Evolutionary conservation across 148 eudicot genomes (phyloP).

Genomic region (Rhododendron griersonianum): DNA sequence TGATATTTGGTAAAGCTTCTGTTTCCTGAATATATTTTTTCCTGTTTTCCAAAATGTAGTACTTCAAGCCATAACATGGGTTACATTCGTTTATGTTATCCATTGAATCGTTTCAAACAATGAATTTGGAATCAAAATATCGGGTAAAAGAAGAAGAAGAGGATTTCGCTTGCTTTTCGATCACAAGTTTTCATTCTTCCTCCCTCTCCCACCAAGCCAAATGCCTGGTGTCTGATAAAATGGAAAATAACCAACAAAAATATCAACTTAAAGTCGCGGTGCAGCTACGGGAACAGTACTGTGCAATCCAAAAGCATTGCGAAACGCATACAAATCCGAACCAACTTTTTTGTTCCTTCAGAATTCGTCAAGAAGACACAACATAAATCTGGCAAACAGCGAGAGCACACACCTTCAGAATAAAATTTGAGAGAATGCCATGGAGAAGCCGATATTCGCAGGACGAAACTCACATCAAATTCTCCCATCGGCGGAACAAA

Average conservation of each 20-base stretch:
- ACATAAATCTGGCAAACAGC: neutral
- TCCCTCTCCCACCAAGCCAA: neutral
- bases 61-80: neutral
- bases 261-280: neutral
- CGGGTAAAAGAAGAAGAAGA: neutral
- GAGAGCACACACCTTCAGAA: conserved; percentile 5
- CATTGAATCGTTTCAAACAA: neutral
- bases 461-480: neutral
- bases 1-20: neutral
- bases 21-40: neutral
- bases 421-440: neutral
- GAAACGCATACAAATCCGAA: neutral
- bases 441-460: neutral
- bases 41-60: neutral
- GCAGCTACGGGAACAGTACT: neutral
- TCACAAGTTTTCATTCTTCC: neutral
- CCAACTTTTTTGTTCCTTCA: neutral
- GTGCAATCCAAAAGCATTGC: neutral
- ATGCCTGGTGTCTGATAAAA: neutral
- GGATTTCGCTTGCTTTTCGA: neutral
- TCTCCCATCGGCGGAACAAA: conserved; percentile 4
- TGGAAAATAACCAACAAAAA: neutral
- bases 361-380: neutral
- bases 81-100: neutral
- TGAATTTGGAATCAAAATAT: neutral